These are phyloP conservation scores for Leishmania major DNA, from an alignment of 208 protist species.

Conservation along the genomic window DNA sequence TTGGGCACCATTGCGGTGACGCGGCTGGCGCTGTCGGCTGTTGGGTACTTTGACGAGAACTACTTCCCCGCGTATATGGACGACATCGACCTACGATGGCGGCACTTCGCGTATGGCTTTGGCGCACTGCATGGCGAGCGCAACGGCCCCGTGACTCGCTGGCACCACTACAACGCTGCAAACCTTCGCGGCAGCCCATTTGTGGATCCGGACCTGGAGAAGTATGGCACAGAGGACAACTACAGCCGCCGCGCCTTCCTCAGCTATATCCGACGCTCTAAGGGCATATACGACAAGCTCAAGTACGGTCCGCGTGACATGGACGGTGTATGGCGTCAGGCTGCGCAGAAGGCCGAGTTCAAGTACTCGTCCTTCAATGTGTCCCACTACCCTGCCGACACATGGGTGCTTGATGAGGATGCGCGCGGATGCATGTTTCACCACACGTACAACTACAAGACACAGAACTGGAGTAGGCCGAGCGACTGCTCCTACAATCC, in stretches of 20 bases:
- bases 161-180: slow-evolving; percentile 32
- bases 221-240: slow-evolving; percentile 33
- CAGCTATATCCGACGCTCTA: slow-evolving; percentile 5
- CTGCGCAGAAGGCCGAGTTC: slow-evolving; percentile 11
- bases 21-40: slow-evolving; percentile 32
- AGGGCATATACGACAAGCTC: slow-evolving; percentile 17
- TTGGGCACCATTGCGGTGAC: slow-evolving; percentile 31
- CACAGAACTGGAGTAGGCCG: slow-evolving; percentile 8
- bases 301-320: slow-evolving; percentile 24
- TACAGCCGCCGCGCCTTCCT: slow-evolving; percentile 22
- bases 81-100: slow-evolving; percentile 39
- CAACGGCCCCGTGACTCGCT: background rate
- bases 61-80: slow-evolving; percentile 51
- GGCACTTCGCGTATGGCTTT: slow-evolving; percentile 20
- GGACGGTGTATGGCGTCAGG: slow-evolving; percentile 16
- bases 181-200: slow-evolving; percentile 26
- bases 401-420: slow-evolving; percentile 34
- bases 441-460: slow-evolving; percentile 25
- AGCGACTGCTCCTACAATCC: slow-evolving; percentile 10
- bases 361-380: slow-evolving; percentile 26
- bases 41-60: slow-evolving; percentile 53
- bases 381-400: slow-evolving; percentile 28
- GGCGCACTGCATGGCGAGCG: background rate
- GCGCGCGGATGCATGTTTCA: slow-evolving; percentile 22
- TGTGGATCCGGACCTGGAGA: background rate